Evolutionary conservation across 305 asterid species (phyloP).

Genomic region (Salvia sclarea): DNA sequence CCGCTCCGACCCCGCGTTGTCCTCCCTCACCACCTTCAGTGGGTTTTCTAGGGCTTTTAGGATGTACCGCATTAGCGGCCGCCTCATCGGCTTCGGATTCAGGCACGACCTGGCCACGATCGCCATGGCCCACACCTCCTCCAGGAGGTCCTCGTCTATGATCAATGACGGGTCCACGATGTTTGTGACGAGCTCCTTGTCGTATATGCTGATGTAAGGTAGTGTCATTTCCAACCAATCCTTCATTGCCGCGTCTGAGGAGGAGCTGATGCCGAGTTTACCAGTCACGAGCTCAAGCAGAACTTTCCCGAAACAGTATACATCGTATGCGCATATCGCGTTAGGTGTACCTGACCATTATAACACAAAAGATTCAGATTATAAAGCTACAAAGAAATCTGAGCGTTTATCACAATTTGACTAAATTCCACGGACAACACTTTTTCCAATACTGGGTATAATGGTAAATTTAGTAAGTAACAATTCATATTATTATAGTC

Average conservation of each 20-base stretch:
- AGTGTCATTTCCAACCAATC: slow-evolving; percentile 73
- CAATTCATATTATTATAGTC: not conserved
- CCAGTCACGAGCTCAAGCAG: slow-evolving; percentile 93
- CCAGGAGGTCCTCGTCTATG: slow-evolving; percentile 81
- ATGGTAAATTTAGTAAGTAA: not conserved
- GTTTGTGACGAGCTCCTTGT: slow-evolving; percentile 82
- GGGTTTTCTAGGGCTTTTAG: slow-evolving; percentile 93
- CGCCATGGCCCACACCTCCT: slow-evolving; percentile 99
- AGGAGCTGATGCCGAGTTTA: slow-evolving; percentile 80
- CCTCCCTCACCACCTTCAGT: slow-evolving; percentile 82
- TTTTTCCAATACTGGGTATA: too few species aligned
- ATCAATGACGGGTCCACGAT: slow-evolving; percentile 81
- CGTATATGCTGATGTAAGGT: slow-evolving; percentile 71
- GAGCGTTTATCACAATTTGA: too few species aligned
- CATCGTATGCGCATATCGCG: slow-evolving; percentile 78
- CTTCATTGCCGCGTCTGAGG: slow-evolving; percentile 56
- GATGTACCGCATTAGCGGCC: slow-evolving; percentile 84
- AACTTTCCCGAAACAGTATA: slow-evolving; percentile 89
- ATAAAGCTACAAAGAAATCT: not conserved
- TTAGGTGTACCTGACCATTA: slow-evolving; percentile 54
- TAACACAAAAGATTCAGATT: slow-evolving; percentile 18
- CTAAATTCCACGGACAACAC: too few species aligned
- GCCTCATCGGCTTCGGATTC: slow-evolving; percentile 73
- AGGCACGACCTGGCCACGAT: slow-evolving; percentile 88
- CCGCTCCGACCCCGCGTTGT: slow-evolving; percentile 68